Conservation (phyloP, 1,284 basidiomycete species). For the Trichosporon sp. region DNA sequence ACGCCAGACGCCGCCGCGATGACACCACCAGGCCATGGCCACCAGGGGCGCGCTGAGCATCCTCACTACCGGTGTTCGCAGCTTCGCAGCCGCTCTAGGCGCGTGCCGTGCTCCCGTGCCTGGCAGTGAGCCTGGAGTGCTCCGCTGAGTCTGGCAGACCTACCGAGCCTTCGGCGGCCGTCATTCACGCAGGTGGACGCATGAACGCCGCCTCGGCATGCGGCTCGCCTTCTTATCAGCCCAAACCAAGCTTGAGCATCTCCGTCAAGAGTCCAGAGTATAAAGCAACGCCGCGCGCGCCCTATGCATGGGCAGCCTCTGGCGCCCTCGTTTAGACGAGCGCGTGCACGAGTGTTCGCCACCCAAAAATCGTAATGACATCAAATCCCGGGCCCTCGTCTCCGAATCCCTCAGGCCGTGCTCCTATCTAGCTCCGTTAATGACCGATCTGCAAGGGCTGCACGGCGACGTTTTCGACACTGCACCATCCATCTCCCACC, state of each 20-base stretch:
- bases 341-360: neutral
- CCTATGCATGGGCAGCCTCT: neutral
- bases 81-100: too few relatives aligned
- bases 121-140: neutral
- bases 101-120: neutral
- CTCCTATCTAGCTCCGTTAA: neutral
- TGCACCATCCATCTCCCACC: neutral
- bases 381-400: neutral
- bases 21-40: neutral
- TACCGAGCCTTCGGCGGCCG: too few relatives aligned
- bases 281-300: neutral
- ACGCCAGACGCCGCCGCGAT: neutral
- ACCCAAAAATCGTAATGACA: conserved; percentile 2
- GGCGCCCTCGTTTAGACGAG: too few relatives aligned
- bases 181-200: too few relatives aligned
- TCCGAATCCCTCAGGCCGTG: neutral
- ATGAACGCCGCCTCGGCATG: neutral
- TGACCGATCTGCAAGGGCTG: neutral
- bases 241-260: too few relatives aligned
- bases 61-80: too few relatives aligned
- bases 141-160: too few relatives aligned
- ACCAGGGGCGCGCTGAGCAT: too few relatives aligned
- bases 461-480: neutral
- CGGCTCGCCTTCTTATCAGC: neutral
- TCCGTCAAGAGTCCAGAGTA: neutral